Base-by-base conservation (phyloP, 192 early-diverging fungal genomes). In the Dispira simplex region DNA sequence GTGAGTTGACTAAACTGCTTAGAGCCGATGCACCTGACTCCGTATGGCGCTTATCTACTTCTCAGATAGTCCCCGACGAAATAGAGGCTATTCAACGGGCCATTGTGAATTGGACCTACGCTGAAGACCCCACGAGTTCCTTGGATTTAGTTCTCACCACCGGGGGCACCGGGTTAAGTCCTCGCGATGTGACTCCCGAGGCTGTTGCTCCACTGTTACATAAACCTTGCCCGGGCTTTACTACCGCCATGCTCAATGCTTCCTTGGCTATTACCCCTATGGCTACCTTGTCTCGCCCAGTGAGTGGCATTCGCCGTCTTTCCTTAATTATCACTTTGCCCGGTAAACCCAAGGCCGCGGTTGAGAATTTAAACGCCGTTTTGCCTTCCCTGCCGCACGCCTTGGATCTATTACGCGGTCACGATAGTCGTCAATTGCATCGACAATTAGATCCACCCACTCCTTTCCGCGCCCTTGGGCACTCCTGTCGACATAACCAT, bases 151-250 rank as follows among this genome's bases (percentile, higher is more conserved):
- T 95, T 13, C 57, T 95, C 8, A 83, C 89, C 0, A 84, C 89
- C 8, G 95, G 95, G 5, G 95, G 95, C n/a, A 98, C 95, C 8
- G 95, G 95, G 1, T 83, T 98, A 63, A 83, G 86, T 16, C 71
- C 82, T 39, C 74, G 89, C 54, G 95, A 98, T 64, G 81, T 83
- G 9, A 96, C 95, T 2, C 88, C 92, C 3, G 91, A 91, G 75
- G 92, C 91, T 0, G 66, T 98, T 13, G 62, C 73, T 21, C 84
- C 85, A n/a, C 64, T 93, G 49, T 76, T 94, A 39, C 77, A 83
- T 18, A 76, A 81, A 64, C 63, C 67, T 5, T 83, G 90, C 0
- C 81, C 85, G 0, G 88, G 91, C n/a, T 76, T 98, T 28, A 79
- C 82, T 0, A 85, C 83, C 16, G 72, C 89, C 1, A 86, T 98